Evolutionary conservation across 768 basidiomycete genomes (phyloP).

Genomic region (Kwoniella mangroviensis): DNA sequence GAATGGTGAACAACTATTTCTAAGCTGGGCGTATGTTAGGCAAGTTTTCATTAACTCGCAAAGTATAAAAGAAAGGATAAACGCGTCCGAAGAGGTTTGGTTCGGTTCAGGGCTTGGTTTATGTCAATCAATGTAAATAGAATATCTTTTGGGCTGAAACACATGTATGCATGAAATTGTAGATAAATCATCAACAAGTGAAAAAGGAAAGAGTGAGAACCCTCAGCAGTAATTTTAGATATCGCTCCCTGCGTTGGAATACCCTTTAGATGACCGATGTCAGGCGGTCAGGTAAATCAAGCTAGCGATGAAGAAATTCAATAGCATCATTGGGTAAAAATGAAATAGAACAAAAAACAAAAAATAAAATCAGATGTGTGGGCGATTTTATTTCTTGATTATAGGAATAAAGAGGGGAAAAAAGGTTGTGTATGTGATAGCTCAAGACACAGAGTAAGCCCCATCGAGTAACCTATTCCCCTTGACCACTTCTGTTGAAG

Average conservation of each 20-base stretch:
- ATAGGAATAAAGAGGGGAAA: conserved; percentile 20
- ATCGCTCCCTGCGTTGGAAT: conserved; percentile 44
- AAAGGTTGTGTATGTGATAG: conserved; percentile 4
- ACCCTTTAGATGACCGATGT: conserved; percentile 38
- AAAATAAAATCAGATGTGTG: conserved; percentile 23
- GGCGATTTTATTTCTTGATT: conserved; percentile 12
- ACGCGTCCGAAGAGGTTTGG: too few species aligned
- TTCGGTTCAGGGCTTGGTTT: background rate
- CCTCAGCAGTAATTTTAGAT: conserved; percentile 45
- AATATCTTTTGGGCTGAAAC: background rate
- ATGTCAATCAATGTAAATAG: background rate
- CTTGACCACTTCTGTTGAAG: conserved; percentile 3
- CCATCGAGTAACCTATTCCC: conserved; percentile 52
- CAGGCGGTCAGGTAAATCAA: conserved; percentile 37
- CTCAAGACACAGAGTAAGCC: conserved; percentile 56
- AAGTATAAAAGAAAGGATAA: background rate
- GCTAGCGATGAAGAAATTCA: conserved; percentile 57
- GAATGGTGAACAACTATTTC: conserved; percentile 17
- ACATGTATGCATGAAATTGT: background rate
- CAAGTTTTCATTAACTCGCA: too few species aligned
- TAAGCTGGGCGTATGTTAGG: background rate
- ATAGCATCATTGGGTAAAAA: conserved; percentile 49
- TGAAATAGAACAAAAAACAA: background rate
- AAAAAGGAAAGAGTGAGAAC: conserved; percentile 18
- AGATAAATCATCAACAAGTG: background rate